phyloP scores from a whole-genome alignment of 805 yeast species.

The Ogataea angusta region DNA sequence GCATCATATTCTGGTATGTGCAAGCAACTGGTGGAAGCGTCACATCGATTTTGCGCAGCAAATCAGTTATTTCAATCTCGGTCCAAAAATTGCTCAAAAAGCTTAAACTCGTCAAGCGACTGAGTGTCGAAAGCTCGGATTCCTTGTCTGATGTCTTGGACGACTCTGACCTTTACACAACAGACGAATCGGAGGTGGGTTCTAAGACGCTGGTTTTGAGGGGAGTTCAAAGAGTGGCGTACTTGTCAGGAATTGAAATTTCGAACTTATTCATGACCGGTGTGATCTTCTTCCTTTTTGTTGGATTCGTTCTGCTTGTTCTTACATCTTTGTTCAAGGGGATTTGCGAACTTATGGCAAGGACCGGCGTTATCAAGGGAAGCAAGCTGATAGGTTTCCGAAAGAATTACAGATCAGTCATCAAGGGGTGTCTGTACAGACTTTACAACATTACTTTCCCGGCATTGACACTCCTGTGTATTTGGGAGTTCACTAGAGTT shows the following conservation, averaged over 20 bases:
- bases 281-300: conserved; percentile 77
- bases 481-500: conserved; percentile 84
- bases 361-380: conserved; percentile 55
- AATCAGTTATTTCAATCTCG: conserved; percentile 68
- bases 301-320: conserved; percentile 58
- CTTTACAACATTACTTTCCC: conserved; percentile 83
- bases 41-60: conserved; percentile 67
- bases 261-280: conserved; percentile 85
- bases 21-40: conserved; percentile 92
- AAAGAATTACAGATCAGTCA: conserved; percentile 74
- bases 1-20: conserved; percentile 87
- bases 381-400: conserved; percentile 75
- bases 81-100: conserved; percentile 56
- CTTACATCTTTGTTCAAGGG: conserved; percentile 65
- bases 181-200: conserved; percentile 62
- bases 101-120: conserved; percentile 33
- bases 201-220: conserved; percentile 76
- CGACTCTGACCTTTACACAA: conserved; percentile 56
- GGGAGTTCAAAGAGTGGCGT: conserved; percentile 92
- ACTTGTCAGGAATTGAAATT: conserved; percentile 77
- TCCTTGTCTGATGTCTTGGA: conserved; percentile 43
- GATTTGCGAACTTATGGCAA: conserved; percentile 57
- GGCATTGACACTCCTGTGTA: conserved; percentile 71
- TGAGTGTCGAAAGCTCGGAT: conserved; percentile 39
- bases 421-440: conserved; percentile 87